Conservation (phyloP, 495 filamentous ascomycete genomes). For the Talaromyces borbonicus region DNA sequence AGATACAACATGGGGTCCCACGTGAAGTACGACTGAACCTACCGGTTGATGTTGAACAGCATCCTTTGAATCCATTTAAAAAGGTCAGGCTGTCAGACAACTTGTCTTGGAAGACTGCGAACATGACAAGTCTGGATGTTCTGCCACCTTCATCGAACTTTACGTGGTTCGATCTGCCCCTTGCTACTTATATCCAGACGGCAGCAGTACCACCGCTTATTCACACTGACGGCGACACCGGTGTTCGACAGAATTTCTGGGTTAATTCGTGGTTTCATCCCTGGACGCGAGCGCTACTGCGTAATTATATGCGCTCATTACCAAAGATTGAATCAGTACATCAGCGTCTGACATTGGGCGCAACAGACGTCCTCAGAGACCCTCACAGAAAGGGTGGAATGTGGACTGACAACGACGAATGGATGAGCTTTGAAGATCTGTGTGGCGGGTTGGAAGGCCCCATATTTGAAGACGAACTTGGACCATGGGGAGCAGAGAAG, state of each 20-base stretch:
- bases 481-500: conserved; percentile 47
- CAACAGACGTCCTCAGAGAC: conserved; percentile 43
- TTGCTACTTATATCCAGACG: conserved; percentile 45
- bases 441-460: conserved; percentile 40
- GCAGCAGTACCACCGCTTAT: conserved; percentile 38
- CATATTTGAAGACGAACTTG: conserved; percentile 38
- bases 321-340: conserved; percentile 30
- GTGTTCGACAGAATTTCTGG: conserved; percentile 40
- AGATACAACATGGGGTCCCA: conserved; percentile 32
- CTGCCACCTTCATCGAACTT: conserved; percentile 25
- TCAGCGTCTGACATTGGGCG: conserved; percentile 36
- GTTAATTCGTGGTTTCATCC: conserved; percentile 47
- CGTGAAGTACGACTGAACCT: conserved; percentile 34
- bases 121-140: conserved; percentile 33
- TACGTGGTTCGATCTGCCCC: conserved; percentile 39
- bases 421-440: conserved; percentile 45
- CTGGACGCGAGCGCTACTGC: conserved; percentile 41
- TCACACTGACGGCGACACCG: conserved; percentile 39
- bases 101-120: conserved; percentile 24
- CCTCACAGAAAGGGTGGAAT: conserved; percentile 48
- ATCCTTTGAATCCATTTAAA: conserved; percentile 29
- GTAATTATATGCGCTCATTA: conserved; percentile 37
- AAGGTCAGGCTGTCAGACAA: conserved; percentile 24
- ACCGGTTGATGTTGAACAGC: conserved; percentile 28
- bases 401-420: conserved; percentile 46